A percentile compares a stretch with the other conserved stretches of the same genome.
phyloP scores from a whole-genome alignment of 31 red algal genomes.

The Porphyra umbilicalis region DNA sequence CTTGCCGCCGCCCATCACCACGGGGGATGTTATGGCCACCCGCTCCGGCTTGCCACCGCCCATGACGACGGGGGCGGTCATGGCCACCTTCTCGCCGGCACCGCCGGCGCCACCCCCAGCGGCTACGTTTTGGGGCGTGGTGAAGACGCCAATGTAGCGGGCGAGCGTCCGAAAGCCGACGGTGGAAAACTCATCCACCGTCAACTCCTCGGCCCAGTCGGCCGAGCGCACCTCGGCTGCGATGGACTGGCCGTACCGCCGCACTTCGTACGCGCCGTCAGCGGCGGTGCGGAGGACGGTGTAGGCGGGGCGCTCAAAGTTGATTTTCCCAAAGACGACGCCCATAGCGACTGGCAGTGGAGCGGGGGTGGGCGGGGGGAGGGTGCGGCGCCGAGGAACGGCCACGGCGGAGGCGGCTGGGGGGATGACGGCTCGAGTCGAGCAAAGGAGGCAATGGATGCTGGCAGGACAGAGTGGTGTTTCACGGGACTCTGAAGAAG shows the following conservation, averaged over 20 bases:
- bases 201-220: neutral
- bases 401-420: neutral
- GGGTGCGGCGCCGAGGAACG: neutral
- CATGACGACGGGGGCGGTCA: slow-evolving; percentile 71
- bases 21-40: slow-evolving; percentile 64
- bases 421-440: too few species aligned
- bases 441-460: too few species aligned
- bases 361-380: neutral
- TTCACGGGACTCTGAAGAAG: too few species aligned
- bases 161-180: slow-evolving; percentile 69
- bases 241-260: slow-evolving; percentile 46
- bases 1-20: slow-evolving; percentile 21
- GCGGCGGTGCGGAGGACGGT: slow-evolving; percentile 24
- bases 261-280: slow-evolving; percentile 41
- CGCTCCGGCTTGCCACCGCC: slow-evolving; percentile 3
- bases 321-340: slow-evolving; percentile 56
- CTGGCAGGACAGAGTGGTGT: neutral
- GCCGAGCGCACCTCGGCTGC: slow-evolving; percentile 48
- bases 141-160: slow-evolving; percentile 83
- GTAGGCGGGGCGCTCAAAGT: slow-evolving; percentile 48
- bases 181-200: slow-evolving; percentile 29
- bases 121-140: slow-evolving; percentile 34
- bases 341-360: slow-evolving; percentile 54
- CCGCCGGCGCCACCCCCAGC: neutral
- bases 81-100: slow-evolving; percentile 19